Base-by-base conservation (phyloP, 495 filamentous ascomycete species). In the Antarctomyces pellizariae region DNA sequence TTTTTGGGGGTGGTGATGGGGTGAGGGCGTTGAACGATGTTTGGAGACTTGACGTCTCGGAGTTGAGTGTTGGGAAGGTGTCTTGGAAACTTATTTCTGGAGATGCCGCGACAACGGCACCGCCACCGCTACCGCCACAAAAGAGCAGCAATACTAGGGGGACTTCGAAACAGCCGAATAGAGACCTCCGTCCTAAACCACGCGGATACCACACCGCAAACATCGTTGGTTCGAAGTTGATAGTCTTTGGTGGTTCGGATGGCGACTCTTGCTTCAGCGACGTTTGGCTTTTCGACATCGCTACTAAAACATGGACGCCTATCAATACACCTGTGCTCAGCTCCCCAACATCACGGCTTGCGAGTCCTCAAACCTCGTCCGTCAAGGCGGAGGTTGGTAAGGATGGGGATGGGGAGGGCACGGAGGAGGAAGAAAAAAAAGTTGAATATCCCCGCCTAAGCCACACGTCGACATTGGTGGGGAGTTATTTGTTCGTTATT, bases 191-290 rank as follows among this genome's bases (percentile, higher is more conserved):
- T 13, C 67, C 67, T 6, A 65, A 64, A 36, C 62, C 67, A 14
- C 46, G 67, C 20, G 67, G 67, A 7, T 72, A 72, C 35, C 67
- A 72, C 40, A 72, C 67, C 8, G 67, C 67, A 18, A 71, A 71
- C 41, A 71, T 72, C 59, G 66, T 72, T 18, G 67, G 66, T 17
- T 53, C 49, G 37, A 72, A 72, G 43, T 54, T 72, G 16, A 71
- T 72, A 37, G 63, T 72, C 26, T 72, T 59, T 39, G 67, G 67
- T 14, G 67, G 67, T 5, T 67, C 62, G 1, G 66, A 71, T 35
- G 67, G 67, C 24, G 62, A 59, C 17, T 64, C 71, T 43, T 71
- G 67, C 41, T 72, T 71, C 43, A 53, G 61, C 35, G 67, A 72
- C 39, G 67, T 72, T 17, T 72, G 67, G 67, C 56, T 72, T 14